Conservation (phyloP, 805 yeast species). For the Cyberlindnera saturnus region DNA sequence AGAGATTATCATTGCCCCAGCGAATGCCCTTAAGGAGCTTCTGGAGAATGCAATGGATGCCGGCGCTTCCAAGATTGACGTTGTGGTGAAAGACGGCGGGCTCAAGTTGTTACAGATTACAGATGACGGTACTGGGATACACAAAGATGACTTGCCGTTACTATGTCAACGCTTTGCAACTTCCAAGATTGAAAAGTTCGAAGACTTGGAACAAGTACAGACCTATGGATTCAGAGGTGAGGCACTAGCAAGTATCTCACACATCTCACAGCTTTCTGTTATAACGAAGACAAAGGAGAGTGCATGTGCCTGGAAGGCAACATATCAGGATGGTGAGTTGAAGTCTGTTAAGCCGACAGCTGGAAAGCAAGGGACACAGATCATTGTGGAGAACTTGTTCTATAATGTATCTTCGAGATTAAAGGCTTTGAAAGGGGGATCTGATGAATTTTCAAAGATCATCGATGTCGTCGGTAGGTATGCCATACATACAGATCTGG, state of each 20-base stretch:
- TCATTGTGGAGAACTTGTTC: slow-evolving; percentile 81
- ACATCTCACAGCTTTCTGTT: slow-evolving; percentile 76
- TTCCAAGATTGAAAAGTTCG: slow-evolving; percentile 69
- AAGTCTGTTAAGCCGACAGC: slow-evolving; percentile 58
- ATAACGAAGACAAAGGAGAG: slow-evolving; percentile 61
- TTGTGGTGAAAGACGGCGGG: slow-evolving; percentile 89
- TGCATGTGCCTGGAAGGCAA: slow-evolving; percentile 64
- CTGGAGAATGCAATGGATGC: slow-evolving; percentile 94
- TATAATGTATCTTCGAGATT: slow-evolving; percentile 81
- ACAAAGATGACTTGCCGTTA: slow-evolving; percentile 62
- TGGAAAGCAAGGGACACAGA: slow-evolving; percentile 81
- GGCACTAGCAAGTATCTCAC: slow-evolving; percentile 91
- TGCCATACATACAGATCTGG: slow-evolving; percentile 67
- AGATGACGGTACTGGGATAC: slow-evolving; percentile 85
- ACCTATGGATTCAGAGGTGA: slow-evolving; percentile 97
- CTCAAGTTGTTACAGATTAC: slow-evolving; percentile 77
- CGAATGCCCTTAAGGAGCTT: slow-evolving; percentile 90
- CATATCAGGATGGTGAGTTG: slow-evolving; percentile 63
- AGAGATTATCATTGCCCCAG: slow-evolving; percentile 89
- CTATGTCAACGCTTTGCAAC: slow-evolving; percentile 93
- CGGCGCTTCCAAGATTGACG: slow-evolving; percentile 62
- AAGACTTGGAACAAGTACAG: slow-evolving; percentile 61
- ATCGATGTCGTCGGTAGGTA: slow-evolving; percentile 81
- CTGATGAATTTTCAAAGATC: slow-evolving; percentile 72
- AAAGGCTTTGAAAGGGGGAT: slow-evolving; percentile 54